Percentiles rank a stretch among this genome's conserved stretches.
Conservation (phyloP, 75 land plant species). For the Pseudotsuga menziesii region DNA sequence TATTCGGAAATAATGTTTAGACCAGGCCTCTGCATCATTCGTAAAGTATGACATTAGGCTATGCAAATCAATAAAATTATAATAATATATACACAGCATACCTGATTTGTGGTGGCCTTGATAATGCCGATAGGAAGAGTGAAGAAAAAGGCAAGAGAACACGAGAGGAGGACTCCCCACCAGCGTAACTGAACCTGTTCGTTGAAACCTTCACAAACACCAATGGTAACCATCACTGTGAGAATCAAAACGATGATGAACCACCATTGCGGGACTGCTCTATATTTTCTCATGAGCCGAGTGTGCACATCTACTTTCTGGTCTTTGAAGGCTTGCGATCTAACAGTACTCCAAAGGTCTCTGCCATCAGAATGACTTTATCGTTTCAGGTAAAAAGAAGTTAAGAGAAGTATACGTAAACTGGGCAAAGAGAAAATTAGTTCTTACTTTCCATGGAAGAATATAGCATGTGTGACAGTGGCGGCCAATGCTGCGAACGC, state of each 20-base stretch:
- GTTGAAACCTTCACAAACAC: conserved; percentile 16
- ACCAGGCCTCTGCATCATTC: conserved; percentile 59
- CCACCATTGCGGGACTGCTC: conserved; percentile 22
- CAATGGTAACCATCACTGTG: conserved; percentile 7
- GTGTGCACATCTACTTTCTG: conserved; percentile 21
- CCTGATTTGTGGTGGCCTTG: conserved; percentile 34
- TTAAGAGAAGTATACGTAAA: neutral
- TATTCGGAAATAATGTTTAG: conserved; percentile 86
- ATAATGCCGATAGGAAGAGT: conserved; percentile 37
- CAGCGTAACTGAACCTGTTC: conserved; percentile 28
- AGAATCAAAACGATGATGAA: conserved; percentile 14
- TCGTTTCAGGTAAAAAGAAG: no score
- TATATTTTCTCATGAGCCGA: conserved; percentile 22
- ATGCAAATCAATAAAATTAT: no score
- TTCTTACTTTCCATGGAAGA: conserved; percentile 31
- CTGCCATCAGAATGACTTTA: conserved; percentile 2
- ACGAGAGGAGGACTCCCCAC: conserved; percentile 33
- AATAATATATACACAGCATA: neutral
- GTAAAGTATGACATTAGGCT: no score
- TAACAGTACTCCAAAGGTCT: conserved; percentile 17
- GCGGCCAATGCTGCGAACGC: conserved; percentile 30
- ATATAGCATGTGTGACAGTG: conserved; percentile 26
- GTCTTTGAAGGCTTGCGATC: conserved; percentile 12
- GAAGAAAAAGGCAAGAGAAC: conserved; percentile 22
- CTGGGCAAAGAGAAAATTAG: neutral